phyloP scores from a whole-genome alignment of 495 filamentous ascomycete genomes.

The Aspergillus ellipticus region DNA sequence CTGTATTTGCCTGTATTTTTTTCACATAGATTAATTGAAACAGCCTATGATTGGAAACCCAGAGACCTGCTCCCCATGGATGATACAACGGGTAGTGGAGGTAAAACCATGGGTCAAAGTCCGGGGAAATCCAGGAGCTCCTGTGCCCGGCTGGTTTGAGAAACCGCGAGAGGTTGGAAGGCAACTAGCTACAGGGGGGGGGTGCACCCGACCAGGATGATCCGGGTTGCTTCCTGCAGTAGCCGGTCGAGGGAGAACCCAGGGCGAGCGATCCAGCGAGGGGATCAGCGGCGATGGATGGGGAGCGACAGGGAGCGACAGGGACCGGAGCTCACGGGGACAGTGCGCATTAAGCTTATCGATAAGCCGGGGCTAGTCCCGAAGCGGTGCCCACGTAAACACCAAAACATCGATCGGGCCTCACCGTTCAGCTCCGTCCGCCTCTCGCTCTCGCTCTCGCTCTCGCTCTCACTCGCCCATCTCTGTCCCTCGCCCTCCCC shows the following conservation, averaged over 20 bases:
- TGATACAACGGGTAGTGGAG: slow-evolving; percentile 16
- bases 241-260: too few relatives aligned
- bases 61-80: slow-evolving; percentile 12
- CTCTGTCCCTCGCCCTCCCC: neutral
- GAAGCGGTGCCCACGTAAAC: slow-evolving; percentile 40
- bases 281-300: too few relatives aligned
- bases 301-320: too few relatives aligned
- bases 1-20: neutral
- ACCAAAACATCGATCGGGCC: slow-evolving; percentile 37
- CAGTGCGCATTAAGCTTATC: slow-evolving; percentile 43
- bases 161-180: neutral
- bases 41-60: slow-evolving; percentile 4
- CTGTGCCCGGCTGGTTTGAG: neutral
- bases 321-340: neutral
- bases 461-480: neutral
- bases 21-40: neutral
- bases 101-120: slow-evolving; percentile 19
- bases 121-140: neutral
- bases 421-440: slow-evolving; percentile 29
- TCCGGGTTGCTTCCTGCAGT: too few relatives aligned
- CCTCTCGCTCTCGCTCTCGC: slow-evolving; percentile 16
- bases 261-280: too few relatives aligned
- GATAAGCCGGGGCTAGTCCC: slow-evolving; percentile 41
- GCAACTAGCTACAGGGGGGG: neutral
- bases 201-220: neutral